These are phyloP conservation scores for Exophiala xenobiotica DNA, from an alignment of 2,329 filamentous ascomycete species.

Conservation along the genomic window DNA sequence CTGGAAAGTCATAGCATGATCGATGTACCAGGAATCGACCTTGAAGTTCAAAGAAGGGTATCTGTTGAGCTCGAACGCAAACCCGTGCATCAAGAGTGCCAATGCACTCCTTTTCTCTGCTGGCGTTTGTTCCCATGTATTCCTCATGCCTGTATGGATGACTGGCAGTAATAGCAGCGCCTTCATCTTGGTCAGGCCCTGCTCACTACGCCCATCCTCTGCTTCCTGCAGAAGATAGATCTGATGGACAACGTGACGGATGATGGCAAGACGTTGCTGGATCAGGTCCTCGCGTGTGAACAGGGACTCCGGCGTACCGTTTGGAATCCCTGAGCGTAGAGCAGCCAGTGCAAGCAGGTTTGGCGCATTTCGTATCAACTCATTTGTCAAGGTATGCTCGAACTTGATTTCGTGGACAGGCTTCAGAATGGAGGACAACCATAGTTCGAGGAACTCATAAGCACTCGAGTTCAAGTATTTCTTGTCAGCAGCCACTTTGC, in stretches of 20 bases:
- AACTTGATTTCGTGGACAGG: constrained; percentile 13
- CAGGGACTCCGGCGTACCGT: neutral
- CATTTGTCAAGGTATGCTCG: constrained; percentile 20
- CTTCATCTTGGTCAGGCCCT: constrained; percentile 7
- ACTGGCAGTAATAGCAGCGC: constrained; percentile 12
- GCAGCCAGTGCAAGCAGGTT: constrained; percentile 13
- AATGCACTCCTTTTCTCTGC: constrained; percentile 8
- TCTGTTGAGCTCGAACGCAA: constrained; percentile 17
- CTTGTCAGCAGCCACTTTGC: constrained; percentile 12
- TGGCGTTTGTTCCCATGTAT: constrained; percentile 10
- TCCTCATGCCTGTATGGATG: constrained; percentile 17
- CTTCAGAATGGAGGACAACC: constrained; percentile 15
- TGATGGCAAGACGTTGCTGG: constrained; percentile 17
- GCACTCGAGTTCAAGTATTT: constrained; percentile 6
- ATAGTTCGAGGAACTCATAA: constrained; percentile 16
- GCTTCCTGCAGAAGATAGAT: constrained; percentile 10
- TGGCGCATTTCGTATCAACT: constrained; percentile 14
- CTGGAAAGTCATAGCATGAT: constrained; percentile 4
- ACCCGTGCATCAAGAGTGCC: constrained; percentile 17
- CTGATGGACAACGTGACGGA: constrained; percentile 19
- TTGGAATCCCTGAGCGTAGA: constrained; percentile 7
- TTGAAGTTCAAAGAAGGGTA: constrained; percentile 17
- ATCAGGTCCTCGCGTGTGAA: constrained; percentile 13
- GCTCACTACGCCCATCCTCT: neutral
- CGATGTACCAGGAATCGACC: constrained; percentile 15